These are phyloP conservation scores for Leccinum subtestaceum DNA, from an alignment of 768 basidiomycete species.

Conservation along the genomic window DNA sequence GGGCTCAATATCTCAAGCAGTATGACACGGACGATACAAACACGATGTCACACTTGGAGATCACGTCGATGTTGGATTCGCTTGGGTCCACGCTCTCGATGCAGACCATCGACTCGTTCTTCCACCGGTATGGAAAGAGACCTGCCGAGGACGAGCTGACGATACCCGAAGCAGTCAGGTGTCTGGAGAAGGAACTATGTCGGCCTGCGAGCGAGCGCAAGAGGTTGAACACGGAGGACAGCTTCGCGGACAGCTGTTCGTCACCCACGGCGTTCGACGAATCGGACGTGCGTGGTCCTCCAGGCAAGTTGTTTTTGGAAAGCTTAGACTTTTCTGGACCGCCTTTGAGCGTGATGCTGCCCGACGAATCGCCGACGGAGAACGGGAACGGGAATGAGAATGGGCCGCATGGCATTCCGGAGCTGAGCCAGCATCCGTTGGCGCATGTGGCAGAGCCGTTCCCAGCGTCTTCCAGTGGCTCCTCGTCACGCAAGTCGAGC, in stretches of 20 bases:
- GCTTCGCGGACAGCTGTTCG: slow-evolving; percentile 44
- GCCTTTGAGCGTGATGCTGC: slow-evolving; percentile 27
- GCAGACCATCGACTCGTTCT: slow-evolving; percentile 81
- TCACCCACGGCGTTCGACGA: slow-evolving; percentile 52
- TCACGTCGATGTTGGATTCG: slow-evolving; percentile 94
- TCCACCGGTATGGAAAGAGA: slow-evolving; percentile 62
- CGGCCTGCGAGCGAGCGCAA: slow-evolving; percentile 72
- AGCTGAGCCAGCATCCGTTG: slow-evolving; percentile 47
- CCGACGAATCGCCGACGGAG: slow-evolving; percentile 32
- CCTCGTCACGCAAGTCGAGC: slow-evolving; percentile 32
- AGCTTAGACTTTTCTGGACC: slow-evolving; percentile 65
- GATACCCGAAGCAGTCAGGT: slow-evolving; percentile 75
- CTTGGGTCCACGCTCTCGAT: slow-evolving; percentile 88
- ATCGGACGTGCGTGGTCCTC: slow-evolving; percentile 17
- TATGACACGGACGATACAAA: slow-evolving; percentile 87
- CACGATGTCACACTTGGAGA: slow-evolving; percentile 75
- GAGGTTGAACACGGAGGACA: slow-evolving; percentile 49
- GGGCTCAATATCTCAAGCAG: slow-evolving; percentile 83
- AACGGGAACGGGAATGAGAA: not conserved
- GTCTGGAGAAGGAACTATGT: slow-evolving; percentile 81
- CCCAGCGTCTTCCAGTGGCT: slow-evolving; percentile 9
- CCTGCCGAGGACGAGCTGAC: slow-evolving; percentile 70
- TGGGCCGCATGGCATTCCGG: slow-evolving; percentile 12
- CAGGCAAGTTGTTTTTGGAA: slow-evolving; percentile 46
- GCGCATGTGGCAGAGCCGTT: slow-evolving; percentile 31